These are phyloP conservation scores for Chytridium lagenaria DNA, from an alignment of 371 early-diverging fungal genomes.

Conservation along the genomic window DNA sequence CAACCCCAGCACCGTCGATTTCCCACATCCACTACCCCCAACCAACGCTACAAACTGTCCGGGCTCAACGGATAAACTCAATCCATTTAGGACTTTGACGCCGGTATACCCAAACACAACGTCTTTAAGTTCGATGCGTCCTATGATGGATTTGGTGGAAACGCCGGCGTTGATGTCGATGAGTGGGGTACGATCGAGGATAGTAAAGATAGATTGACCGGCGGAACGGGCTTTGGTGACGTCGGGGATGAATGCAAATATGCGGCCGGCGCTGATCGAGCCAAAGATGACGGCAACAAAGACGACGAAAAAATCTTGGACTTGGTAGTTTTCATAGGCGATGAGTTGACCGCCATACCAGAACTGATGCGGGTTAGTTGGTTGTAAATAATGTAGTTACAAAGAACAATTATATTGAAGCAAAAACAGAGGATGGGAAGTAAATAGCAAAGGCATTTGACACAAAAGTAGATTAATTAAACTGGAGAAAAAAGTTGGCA, in stretches of 20 bases:
- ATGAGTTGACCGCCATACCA: constrained; percentile 43
- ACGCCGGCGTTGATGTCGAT: constrained; percentile 40
- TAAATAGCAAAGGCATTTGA: too few relatives aligned
- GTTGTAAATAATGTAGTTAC: too few relatives aligned
- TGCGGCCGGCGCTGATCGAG: constrained; percentile 41
- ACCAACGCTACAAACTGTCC: constrained; percentile 64
- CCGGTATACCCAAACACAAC: too few relatives aligned
- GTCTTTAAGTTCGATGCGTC: too few relatives aligned
- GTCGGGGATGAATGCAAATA: constrained; percentile 49
- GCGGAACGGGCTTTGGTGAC: constrained; percentile 43
- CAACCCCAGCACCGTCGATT: constrained; percentile 59
- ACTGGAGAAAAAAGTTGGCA: too few relatives aligned
- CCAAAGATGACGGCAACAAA: constrained; percentile 50
- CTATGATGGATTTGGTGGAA: too few relatives aligned
- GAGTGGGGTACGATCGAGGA: constrained; percentile 42
- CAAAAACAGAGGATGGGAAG: too few relatives aligned
- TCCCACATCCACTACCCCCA: constrained; percentile 61
- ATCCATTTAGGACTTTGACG: too few relatives aligned
- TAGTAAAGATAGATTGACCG: constrained; percentile 35
- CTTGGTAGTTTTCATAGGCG: constrained; percentile 35
- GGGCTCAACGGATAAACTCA: too few relatives aligned
- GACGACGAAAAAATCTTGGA: constrained; percentile 39
- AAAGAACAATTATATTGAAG: too few relatives aligned
- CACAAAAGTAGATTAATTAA: too few relatives aligned
- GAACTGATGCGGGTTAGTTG: constrained; percentile 45